These are phyloP conservation scores for Leccinum subfulvum DNA, from an alignment of 1,284 basidiomycete species.

Conservation along the genomic window DNA sequence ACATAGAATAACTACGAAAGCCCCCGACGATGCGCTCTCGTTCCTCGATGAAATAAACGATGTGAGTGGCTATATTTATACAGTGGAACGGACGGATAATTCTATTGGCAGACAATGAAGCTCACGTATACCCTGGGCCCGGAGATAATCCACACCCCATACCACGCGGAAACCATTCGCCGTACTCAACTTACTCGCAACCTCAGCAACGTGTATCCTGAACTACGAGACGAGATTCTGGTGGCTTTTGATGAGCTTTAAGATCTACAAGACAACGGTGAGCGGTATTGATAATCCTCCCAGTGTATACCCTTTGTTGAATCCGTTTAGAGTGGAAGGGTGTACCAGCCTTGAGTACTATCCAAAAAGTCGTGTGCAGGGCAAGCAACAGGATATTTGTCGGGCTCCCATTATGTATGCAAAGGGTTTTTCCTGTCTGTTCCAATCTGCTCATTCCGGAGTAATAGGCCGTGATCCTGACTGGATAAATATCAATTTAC, in stretches of 20 bases:
- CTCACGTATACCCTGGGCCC: constrained; percentile 30
- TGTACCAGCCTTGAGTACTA: constrained; percentile 16
- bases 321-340: constrained; percentile 28
- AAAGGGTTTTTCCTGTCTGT: not conserved
- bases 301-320: not conserved
- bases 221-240: constrained; percentile 35
- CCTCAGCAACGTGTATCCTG: constrained; percentile 24
- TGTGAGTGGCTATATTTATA: constrained; percentile 28
- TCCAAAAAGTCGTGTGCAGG: constrained; percentile 31
- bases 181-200: constrained; percentile 33
- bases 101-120: constrained; percentile 17
- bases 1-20: constrained; percentile 43
- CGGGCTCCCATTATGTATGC: constrained; percentile 38
- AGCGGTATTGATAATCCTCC: not conserved
- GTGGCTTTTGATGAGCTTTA: constrained; percentile 29
- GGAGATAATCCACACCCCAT: constrained; percentile 26
- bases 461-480: constrained; percentile 39
- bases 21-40: constrained; percentile 40
- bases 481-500: constrained; percentile 35
- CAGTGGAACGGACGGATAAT: not conserved
- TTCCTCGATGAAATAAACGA: constrained; percentile 34
- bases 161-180: constrained; percentile 28
- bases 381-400: constrained; percentile 39
- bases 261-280: constrained; percentile 17
- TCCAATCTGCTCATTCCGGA: not conserved